Percentiles rank a stretch among this genome's conserved stretches.
These are phyloP conservation scores for Auriscalpium vulgare DNA, from an alignment of 768 basidiomycete species.

Conservation along the genomic window DNA sequence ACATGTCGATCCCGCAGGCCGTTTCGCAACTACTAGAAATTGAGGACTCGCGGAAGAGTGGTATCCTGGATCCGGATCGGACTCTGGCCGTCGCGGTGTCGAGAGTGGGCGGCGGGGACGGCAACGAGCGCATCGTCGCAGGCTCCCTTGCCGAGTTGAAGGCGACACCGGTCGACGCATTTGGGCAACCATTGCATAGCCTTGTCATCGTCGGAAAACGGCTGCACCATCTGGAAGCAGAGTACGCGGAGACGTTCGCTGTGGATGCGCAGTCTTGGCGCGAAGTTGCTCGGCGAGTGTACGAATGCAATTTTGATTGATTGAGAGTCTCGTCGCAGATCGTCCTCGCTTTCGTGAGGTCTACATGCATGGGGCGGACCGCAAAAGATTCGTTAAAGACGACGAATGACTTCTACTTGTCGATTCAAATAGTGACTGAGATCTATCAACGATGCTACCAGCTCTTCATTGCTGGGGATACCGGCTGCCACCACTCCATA, in stretches of 20 bases:
- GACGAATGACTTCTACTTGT: too few species aligned
- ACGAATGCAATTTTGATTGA: slow-evolving; percentile 53
- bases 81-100: slow-evolving; percentile 74
- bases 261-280: slow-evolving; percentile 58
- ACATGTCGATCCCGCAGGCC: slow-evolving; percentile 90
- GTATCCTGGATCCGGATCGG: slow-evolving; percentile 41
- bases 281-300: slow-evolving; percentile 56
- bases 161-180: slow-evolving; percentile 51
- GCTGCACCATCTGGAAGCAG: slow-evolving; percentile 86
- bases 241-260: slow-evolving; percentile 78
- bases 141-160: slow-evolving; percentile 79
- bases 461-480: too few species aligned
- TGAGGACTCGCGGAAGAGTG: slow-evolving; percentile 45
- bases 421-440: too few species aligned
- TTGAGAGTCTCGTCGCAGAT: not conserved
- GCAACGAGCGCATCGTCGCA: slow-evolving; percentile 69
- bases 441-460: too few species aligned
- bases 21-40: slow-evolving; percentile 72
- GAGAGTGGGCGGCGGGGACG: slow-evolving; percentile 61
- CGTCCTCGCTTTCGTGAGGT: too few species aligned
- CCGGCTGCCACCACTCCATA: too few species aligned
- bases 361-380: too few species aligned
- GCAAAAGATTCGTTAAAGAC: too few species aligned
- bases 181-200: slow-evolving; percentile 85
- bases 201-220: slow-evolving; percentile 87